phyloP scores from a whole-genome alignment of 495 filamentous ascomycete genomes.

The Penicillium fimorum region DNA sequence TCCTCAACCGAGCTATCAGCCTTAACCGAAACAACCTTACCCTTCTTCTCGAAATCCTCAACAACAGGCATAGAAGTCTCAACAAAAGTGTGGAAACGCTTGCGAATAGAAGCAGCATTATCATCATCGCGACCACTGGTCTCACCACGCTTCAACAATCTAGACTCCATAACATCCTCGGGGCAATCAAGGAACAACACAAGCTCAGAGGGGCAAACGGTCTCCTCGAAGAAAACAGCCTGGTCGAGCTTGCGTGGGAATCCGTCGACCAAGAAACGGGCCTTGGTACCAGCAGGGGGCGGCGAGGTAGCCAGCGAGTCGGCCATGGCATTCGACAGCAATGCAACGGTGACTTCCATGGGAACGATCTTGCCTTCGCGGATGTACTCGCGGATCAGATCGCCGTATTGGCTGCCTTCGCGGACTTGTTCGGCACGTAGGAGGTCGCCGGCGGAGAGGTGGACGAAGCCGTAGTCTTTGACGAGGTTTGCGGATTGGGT shows the following conservation, averaged over 20 bases:
- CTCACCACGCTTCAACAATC: slow-evolving; percentile 85
- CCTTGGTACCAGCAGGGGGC: slow-evolving; percentile 27
- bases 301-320: slow-evolving; percentile 46
- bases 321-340: slow-evolving; percentile 91
- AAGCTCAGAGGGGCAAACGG: slow-evolving; percentile 76
- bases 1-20: slow-evolving; percentile 66
- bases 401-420: slow-evolving; percentile 78
- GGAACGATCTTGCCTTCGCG: slow-evolving; percentile 92
- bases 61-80: slow-evolving; percentile 98
- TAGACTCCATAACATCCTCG: slow-evolving; percentile 78
- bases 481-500: slow-evolving; percentile 87
- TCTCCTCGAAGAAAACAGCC: slow-evolving; percentile 86
- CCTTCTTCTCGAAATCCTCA: slow-evolving; percentile 71
- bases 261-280: slow-evolving; percentile 84
- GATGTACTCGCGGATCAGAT: slow-evolving; percentile 87
- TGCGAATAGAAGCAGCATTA: slow-evolving; percentile 91
- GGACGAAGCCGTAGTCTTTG: slow-evolving; percentile 84
- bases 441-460: slow-evolving; percentile 91
- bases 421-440: slow-evolving; percentile 91
- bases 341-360: slow-evolving; percentile 94
- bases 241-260: slow-evolving; percentile 98
- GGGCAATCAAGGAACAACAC: slow-evolving; percentile 91
- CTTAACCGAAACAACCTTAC: slow-evolving; percentile 73
- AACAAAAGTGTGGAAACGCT: slow-evolving; percentile 89
- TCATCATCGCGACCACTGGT: slow-evolving; percentile 89